A percentile compares a stretch with the other conserved stretches of the same genome.
Evolutionary conservation across 192 early-diverging fungal genomes (phyloP).

Genomic region (Entomortierella chlamydospora): DNA sequence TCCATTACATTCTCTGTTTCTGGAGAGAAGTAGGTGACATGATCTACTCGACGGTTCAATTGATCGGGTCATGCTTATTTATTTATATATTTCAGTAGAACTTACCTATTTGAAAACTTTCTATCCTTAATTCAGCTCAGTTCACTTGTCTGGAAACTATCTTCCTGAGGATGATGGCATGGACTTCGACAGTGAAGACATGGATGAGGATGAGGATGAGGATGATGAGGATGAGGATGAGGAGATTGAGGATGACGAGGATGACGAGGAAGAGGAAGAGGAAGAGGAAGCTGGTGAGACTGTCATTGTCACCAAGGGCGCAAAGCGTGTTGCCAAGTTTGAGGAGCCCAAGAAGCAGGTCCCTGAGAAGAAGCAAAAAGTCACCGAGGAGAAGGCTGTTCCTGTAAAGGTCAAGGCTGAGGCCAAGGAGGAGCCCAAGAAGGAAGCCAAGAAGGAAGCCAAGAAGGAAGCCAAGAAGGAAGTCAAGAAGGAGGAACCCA

Average conservation of each 20-base stretch:
- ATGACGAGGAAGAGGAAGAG: slow-evolving; percentile 54
- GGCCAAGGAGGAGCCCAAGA: slow-evolving; percentile 56
- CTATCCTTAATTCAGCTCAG: slow-evolving; percentile 28
- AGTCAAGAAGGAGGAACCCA: slow-evolving; percentile 60
- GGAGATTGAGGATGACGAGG: slow-evolving; percentile 54
- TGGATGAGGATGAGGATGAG: slow-evolving; percentile 56
- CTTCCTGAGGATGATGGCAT: slow-evolving; percentile 64
- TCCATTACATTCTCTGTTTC: slow-evolving; percentile 79
- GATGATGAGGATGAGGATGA: slow-evolving; percentile 63
- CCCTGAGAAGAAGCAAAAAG: slow-evolving; percentile 59
- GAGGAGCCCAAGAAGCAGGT: slow-evolving; percentile 45
- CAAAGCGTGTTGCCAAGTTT: slow-evolving; percentile 55
- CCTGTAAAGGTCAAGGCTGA: slow-evolving; percentile 50
- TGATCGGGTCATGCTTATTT: background rate
- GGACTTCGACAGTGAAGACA: slow-evolving; percentile 56
- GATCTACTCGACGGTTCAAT: background rate
- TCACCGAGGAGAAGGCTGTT: slow-evolving; percentile 55
- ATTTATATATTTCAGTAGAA: too few species aligned
- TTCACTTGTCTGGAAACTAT: slow-evolving; percentile 84
- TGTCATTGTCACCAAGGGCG: slow-evolving; percentile 55
- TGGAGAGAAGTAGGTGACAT: slow-evolving; percentile 62
- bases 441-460: slow-evolving; percentile 33
- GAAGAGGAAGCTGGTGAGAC: slow-evolving; percentile 56
- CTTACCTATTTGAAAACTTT: background rate
- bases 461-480: slow-evolving; percentile 61